Base-by-base conservation (phyloP, 1,284 basidiomycete species). In the Malassezia dermatis region DNA sequence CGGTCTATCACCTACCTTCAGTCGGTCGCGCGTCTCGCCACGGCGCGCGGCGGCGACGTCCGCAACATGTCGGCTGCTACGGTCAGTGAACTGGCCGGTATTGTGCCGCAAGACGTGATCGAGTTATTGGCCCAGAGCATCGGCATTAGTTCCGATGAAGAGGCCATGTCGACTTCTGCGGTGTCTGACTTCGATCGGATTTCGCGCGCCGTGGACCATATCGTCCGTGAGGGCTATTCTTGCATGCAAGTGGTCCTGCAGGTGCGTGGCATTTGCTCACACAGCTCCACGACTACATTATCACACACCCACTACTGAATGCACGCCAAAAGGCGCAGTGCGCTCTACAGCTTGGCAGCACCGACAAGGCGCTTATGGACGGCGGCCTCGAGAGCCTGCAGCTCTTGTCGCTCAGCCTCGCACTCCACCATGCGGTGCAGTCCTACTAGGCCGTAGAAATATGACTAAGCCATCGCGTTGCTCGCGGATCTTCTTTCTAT, bases 1-100 rank as follows among this genome's bases (percentile, higher is more conserved):
- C 87, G 94, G 51, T 87, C 93, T n/a, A 98, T 98, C 76, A 98
- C 93, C 12, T 98, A 94, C 75, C 80, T 99, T 4, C 94, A 99
- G 75, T 95, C 91, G 8, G 91, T 91, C 4, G 86, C 89, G 42
- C 83, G 93, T 27, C 79, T 98, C 1, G 69, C 67, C 39, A 56
- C 51, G 8, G 51, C 52, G n/a, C 52, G 58, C 42, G 56, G 60
- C 5, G 59, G 60, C 24, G 60, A 64, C 8, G 48, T 62, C 42
- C 52, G 61, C 24, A 55, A 58, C 11, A 51, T 65, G 53, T 57
- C 63, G 1, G 55, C 60, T 1, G 58, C 55, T 3, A 78, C 78
- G 7, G 86, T 98, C 17, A 88, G 95, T 76, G 94, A 99, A 75
- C 98, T 98, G 53, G 93, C 93, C 0, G 94, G 94, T 0, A 86